Evolutionary conservation across 768 basidiomycete genomes (phyloP).

Genomic region (Leccinum obscurum): DNA sequence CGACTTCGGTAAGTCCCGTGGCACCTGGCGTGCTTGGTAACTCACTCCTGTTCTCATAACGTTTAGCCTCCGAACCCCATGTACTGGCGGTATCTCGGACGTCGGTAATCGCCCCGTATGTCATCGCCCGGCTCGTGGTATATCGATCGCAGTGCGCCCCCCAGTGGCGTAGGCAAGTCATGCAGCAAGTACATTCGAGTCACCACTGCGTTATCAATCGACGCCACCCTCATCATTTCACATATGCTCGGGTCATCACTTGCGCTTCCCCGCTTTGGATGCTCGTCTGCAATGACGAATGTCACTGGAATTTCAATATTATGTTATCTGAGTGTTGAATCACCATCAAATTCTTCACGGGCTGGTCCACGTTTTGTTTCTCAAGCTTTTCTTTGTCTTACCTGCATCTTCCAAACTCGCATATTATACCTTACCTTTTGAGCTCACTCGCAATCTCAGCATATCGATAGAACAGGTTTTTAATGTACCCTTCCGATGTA

Average conservation of each 20-base stretch:
- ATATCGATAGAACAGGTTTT: slow-evolving; percentile 29
- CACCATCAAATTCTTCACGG: slow-evolving; percentile 11
- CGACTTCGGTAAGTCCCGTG: slow-evolving; percentile 39
- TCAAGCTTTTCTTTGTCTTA: not conserved
- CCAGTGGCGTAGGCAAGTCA: not conserved
- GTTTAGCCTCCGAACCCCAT: slow-evolving; percentile 41
- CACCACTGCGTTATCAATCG: slow-evolving; percentile 5
- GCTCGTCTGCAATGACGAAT: slow-evolving; percentile 5
- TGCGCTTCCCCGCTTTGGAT: slow-evolving; percentile 9
- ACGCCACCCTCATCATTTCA: slow-evolving; percentile 5
- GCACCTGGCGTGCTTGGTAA: not conserved
- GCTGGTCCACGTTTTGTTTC: slow-evolving; percentile 22
- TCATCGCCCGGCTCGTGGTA: slow-evolving; percentile 8
- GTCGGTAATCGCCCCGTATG: slow-evolving; percentile 30
- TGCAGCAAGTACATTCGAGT: not conserved
- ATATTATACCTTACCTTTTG: slow-evolving; percentile 26
- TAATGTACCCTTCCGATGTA: slow-evolving; percentile 29
- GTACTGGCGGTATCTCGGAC: slow-evolving; percentile 52
- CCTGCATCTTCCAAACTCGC: slow-evolving; percentile 14
- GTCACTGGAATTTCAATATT: slow-evolving; percentile 4
- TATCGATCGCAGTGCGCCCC: slow-evolving; percentile 1
- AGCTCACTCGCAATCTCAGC: slow-evolving; percentile 21
- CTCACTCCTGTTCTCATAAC: slow-evolving; percentile 20
- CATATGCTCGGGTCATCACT: slow-evolving; percentile 8
- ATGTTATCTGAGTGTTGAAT: slow-evolving; percentile 9